Evolutionary conservation across 352 stramenopile genomes (phyloP).

Genomic region (Thalassiosira sp.): DNA sequence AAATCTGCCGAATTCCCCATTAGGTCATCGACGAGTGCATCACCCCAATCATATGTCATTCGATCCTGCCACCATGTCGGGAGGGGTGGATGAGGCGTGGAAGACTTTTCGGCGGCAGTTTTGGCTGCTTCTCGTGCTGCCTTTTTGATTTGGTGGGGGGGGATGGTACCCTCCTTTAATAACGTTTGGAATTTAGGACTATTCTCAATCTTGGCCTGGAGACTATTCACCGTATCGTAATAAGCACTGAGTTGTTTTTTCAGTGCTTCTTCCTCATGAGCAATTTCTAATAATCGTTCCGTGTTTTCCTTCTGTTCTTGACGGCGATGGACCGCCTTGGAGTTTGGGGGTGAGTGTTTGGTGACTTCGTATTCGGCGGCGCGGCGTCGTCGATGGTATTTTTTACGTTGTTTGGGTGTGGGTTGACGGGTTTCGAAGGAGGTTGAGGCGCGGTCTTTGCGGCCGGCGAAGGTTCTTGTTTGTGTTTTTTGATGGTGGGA

Average conservation of each 20-base stretch:
- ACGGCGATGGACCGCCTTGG: constrained; percentile 54
- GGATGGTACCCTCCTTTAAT: constrained; percentile 12
- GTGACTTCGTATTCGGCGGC: constrained; percentile 47
- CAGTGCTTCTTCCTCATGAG: constrained; percentile 44
- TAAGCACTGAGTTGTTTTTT: constrained; percentile 29
- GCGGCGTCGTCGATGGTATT: constrained; percentile 57
- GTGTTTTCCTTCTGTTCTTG: constrained; percentile 25
- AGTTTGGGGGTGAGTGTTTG: constrained; percentile 65
- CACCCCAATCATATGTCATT: constrained; percentile 71
- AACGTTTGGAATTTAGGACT: constrained; percentile 37
- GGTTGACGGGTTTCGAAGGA: constrained; percentile 58
- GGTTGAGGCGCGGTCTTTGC: constrained; percentile 64
- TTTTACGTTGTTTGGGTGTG: constrained; percentile 68
- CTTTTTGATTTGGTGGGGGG: constrained; percentile 26
- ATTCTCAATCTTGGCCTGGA: constrained; percentile 38
- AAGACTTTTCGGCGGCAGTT: constrained; percentile 35
- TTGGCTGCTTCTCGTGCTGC: constrained; percentile 48
- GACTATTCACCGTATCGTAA: constrained; percentile 43
- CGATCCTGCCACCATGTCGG: constrained; percentile 47
- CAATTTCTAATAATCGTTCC: constrained; percentile 52
- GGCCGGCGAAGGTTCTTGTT: constrained; percentile 42
- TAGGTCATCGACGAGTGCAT: constrained; percentile 80
- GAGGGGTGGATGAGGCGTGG: constrained; percentile 40
- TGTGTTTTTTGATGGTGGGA: constrained; percentile 8
- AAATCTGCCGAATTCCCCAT: constrained; percentile 76